Evolutionary conservation across 129 eudicot genomes (phyloP).

Genomic region (Flaveria ramosissima): DNA sequence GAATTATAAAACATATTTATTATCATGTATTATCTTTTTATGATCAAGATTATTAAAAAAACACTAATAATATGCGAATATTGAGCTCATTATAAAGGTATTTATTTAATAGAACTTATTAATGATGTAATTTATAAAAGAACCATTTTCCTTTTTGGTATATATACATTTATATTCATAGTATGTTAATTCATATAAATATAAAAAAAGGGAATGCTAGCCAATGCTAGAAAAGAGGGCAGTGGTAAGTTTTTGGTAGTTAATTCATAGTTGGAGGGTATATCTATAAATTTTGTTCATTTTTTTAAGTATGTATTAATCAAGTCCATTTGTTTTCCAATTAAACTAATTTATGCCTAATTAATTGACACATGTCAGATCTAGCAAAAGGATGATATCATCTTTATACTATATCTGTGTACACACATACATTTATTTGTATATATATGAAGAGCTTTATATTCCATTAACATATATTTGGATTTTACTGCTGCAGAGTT

Average conservation of each 20-base stretch:
- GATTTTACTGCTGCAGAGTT: slow-evolving; percentile 49
- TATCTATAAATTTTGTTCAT: not conserved
- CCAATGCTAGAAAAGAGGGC: not conserved
- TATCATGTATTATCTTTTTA: not conserved
- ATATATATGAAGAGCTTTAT: not conserved
- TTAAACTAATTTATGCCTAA: not conserved
- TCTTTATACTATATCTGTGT: not conserved
- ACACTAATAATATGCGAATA: not conserved
- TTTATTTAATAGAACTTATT: not conserved
- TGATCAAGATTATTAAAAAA: not conserved
- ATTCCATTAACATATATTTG: not conserved
- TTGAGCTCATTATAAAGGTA: not conserved
- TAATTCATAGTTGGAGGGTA: not conserved
- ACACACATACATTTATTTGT: not conserved
- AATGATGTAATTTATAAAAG: not conserved
- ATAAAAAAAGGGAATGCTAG: not conserved
- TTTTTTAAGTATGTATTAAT: not conserved
- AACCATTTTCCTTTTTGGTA: not conserved
- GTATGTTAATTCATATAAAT: not conserved
- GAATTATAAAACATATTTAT: not conserved
- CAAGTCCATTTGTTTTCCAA: not conserved
- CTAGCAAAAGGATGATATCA: not conserved
- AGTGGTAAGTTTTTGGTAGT: not conserved
- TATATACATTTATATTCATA: not conserved
- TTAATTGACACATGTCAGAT: not conserved